Conservation (phyloP, 1,139 yeast species). For the Waltiozyma sp. region DNA sequence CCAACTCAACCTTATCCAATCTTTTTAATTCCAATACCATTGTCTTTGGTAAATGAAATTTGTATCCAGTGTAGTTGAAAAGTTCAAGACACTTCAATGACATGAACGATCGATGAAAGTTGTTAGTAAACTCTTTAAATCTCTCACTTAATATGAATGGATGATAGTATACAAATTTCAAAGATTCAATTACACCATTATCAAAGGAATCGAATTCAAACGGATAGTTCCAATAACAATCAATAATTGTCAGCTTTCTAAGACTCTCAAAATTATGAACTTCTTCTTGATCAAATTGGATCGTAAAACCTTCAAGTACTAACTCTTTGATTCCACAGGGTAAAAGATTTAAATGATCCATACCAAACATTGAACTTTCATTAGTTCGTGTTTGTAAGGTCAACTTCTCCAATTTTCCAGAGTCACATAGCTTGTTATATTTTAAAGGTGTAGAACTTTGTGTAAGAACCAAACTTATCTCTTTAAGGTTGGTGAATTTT, state of each 20-base stretch:
- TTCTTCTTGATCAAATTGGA: slow-evolving; percentile 20
- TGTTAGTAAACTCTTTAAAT: slow-evolving; percentile 19
- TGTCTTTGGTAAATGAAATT: background rate
- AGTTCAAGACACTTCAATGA: background rate
- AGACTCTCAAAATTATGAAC: slow-evolving; percentile 6
- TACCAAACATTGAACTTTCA: slow-evolving; percentile 18
- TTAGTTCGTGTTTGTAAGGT: slow-evolving; percentile 13
- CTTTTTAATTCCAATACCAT: background rate
- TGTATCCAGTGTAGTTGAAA: background rate
- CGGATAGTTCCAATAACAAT: slow-evolving; percentile 25
- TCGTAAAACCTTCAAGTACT: slow-evolving; percentile 17
- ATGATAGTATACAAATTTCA: slow-evolving; percentile 18
- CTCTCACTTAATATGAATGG: slow-evolving; percentile 23
- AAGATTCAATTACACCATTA: slow-evolving; percentile 11
- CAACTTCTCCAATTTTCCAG: slow-evolving; percentile 11
- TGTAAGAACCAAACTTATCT: slow-evolving; percentile 14
- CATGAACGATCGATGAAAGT: background rate
- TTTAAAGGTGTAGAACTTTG: slow-evolving; percentile 23
- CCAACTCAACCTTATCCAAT: background rate
- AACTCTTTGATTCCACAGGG: slow-evolving; percentile 12
- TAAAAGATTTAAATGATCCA: slow-evolving; percentile 20
- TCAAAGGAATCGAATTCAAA: slow-evolving; percentile 20
- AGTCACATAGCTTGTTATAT: slow-evolving; percentile 13
- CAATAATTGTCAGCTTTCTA: slow-evolving; percentile 13
- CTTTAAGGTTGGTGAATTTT: slow-evolving; percentile 12